Base-by-base conservation (phyloP, 2,329 filamentous ascomycete species). In the Xylaria sp. region DNA sequence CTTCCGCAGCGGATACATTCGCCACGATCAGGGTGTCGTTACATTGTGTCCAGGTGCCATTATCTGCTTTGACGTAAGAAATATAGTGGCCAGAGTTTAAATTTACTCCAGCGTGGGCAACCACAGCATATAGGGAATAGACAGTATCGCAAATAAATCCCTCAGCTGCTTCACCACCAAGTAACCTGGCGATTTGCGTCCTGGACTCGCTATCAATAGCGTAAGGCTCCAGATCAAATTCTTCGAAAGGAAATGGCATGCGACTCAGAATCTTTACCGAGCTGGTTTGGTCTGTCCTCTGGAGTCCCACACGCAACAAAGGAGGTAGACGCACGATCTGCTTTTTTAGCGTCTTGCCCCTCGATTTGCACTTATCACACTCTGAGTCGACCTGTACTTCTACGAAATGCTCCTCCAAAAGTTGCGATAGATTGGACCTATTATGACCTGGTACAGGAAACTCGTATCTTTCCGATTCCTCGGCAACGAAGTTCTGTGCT, bases 51-150 rank as follows among this genome's bases (percentile, higher is more conserved):
- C 86, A 88, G 25, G 77, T 78, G 5, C 78, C 79, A 64, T 83
- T 78, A 42, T 78, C 76, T 15, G 90, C 87, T 50, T 87, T 86
- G 67, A 92, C 87, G 65, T 91, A 89, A 3, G 89, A 86, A 60
- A 90, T 90, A 77, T 97, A 97, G 79, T 97, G 94, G 0, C 94
- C 94, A 57, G 87, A 87, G 42, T 87, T 86, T 59, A 92, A 83
- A 0, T 85, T 88, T 0, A 81, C 81, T 25, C 94, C 94, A 3
- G 87, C 79, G 77, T 97, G 94, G 68, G 92, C 85, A 61, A 96
- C 87, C 6, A 97, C 91, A 1, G 90, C 95, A 76, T 97, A 97
- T 59, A 92, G 90, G 75, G 97, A 91, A 78, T 97, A 99, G 5
- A 83, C 81, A 75, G 92, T 93, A 10, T 31, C 5, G 27, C 44